phyloP scores from a whole-genome alignment of 176 grass and related monocot genomes.

The Oryza coarctata region DNA sequence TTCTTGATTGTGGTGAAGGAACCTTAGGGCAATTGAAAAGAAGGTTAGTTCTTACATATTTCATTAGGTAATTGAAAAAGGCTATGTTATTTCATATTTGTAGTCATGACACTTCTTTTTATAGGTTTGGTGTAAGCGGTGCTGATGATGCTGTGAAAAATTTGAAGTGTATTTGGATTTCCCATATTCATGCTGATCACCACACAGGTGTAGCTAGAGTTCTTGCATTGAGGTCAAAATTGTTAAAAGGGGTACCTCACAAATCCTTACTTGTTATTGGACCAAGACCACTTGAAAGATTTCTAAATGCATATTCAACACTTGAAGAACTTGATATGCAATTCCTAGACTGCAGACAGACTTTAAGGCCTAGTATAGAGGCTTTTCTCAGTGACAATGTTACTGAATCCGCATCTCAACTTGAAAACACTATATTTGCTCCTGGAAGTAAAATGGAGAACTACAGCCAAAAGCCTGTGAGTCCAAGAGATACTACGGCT shows the following conservation, averaged over 20 bases:
- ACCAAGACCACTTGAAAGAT: constrained; percentile 86
- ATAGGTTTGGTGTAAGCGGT: constrained; percentile 77
- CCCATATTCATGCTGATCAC: constrained; percentile 98
- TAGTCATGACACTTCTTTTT: constrained; percentile 1
- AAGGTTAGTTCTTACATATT: constrained; percentile 49
- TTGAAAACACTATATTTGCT: constrained; percentile 64
- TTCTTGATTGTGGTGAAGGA: constrained; percentile 97
- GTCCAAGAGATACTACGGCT: constrained; percentile 49
- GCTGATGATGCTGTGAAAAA: constrained; percentile 72
- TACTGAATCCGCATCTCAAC: constrained; percentile 23
- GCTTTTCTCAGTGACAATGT: constrained; percentile 33
- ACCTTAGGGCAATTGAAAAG: constrained; percentile 89
- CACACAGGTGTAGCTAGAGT: constrained; percentile 86
- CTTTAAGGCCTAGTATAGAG: constrained; percentile 56
- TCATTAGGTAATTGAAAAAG: neutral
- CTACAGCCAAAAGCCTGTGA: constrained; percentile 65
- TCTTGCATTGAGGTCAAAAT: constrained; percentile 71
- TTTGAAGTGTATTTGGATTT: constrained; percentile 89
- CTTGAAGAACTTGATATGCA: constrained; percentile 97
- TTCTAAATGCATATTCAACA: constrained; percentile 84
- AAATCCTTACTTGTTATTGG: constrained; percentile 87
- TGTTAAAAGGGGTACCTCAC: constrained; percentile 57
- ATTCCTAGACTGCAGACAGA: constrained; percentile 94
- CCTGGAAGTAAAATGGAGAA: constrained; percentile 86
- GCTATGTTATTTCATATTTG: constrained; percentile 16